Evolutionary conservation across 2,329 filamentous ascomycete genomes (phyloP).

Genomic region (Pestalotiopsis sp.): DNA sequence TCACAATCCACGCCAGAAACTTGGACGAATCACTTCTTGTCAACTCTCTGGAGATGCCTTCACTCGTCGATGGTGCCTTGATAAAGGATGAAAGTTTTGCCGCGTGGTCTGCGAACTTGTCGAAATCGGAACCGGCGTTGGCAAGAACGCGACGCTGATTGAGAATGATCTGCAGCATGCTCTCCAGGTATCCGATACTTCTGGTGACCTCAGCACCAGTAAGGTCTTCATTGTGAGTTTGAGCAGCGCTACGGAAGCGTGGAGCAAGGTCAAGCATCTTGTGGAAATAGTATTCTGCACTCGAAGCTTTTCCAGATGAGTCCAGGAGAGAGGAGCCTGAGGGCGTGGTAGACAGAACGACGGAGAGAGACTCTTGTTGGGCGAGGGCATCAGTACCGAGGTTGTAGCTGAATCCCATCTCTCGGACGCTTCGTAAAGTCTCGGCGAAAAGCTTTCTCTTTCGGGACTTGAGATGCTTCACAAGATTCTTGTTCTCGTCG

Average conservation of each 20-base stretch:
- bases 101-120: slow-evolving; percentile 38
- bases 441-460: slow-evolving; percentile 92
- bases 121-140: slow-evolving; percentile 36
- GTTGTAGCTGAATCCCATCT: slow-evolving; percentile 89
- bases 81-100: slow-evolving; percentile 36
- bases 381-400: slow-evolving; percentile 71
- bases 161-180: slow-evolving; percentile 68
- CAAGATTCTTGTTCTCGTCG: slow-evolving; percentile 79
- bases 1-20: slow-evolving; percentile 60
- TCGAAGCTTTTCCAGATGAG: slow-evolving; percentile 27
- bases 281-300: slow-evolving; percentile 73
- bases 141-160: slow-evolving; percentile 57
- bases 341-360: slow-evolving; percentile 63
- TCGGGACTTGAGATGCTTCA: slow-evolving; percentile 87
- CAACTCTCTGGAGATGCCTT: slow-evolving; percentile 18
- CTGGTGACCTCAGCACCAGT: slow-evolving; percentile 77
- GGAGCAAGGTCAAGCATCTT: slow-evolving; percentile 74
- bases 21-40: slow-evolving; percentile 25
- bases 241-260: slow-evolving; percentile 63
- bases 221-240: slow-evolving; percentile 81
- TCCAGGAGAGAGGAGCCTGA: slow-evolving; percentile 33
- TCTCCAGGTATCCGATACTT: slow-evolving; percentile 84
- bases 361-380: slow-evolving; percentile 70
- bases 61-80: slow-evolving; percentile 18
- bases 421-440: slow-evolving; percentile 75